These are phyloP conservation scores for Monosporascus cannonballus DNA, from an alignment of 2,329 filamentous ascomycete genomes.

Conservation along the genomic window DNA sequence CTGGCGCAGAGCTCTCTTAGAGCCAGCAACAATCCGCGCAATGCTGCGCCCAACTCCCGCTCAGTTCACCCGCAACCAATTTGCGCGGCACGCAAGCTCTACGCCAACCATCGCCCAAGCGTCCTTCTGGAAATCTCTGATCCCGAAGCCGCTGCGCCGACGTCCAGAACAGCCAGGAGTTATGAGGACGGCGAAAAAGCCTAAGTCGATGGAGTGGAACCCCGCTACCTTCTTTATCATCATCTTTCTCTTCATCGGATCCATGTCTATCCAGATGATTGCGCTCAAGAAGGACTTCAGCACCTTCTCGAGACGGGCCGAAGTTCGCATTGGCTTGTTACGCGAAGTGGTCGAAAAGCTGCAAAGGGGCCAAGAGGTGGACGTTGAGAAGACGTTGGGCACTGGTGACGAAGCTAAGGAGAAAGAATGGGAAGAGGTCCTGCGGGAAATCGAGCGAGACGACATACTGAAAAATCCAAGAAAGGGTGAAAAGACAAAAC, in stretches of 20 bases:
- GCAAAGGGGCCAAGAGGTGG: conserved; percentile 68
- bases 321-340: conserved; percentile 70
- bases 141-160: conserved; percentile 61
- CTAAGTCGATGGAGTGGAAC: conserved; percentile 63
- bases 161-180: conserved; percentile 29
- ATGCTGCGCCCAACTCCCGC: neutral
- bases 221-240: conserved; percentile 77
- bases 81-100: conserved; percentile 26
- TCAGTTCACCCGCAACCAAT: conserved; percentile 5
- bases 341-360: conserved; percentile 69
- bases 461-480: conserved; percentile 45
- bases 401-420: conserved; percentile 71
- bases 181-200: conserved; percentile 26
- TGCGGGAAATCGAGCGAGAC: conserved; percentile 62
- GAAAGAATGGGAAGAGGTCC: conserved; percentile 77
- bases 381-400: conserved; percentile 77
- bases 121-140: conserved; percentile 63
- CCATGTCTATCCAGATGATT: conserved; percentile 92
- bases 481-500: conserved; percentile 34
- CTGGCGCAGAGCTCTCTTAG: conserved; percentile 9
- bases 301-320: conserved; percentile 67
- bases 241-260: conserved; percentile 83
- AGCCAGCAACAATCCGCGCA: conserved; percentile 6
- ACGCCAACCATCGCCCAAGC: conserved; percentile 47
- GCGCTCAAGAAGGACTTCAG: conserved; percentile 68